A percentile compares a stretch with the other conserved stretches of the same genome.
phyloP scores from a whole-genome alignment of 1,284 basidiomycete species.

The Malassezia brasiliensis region DNA sequence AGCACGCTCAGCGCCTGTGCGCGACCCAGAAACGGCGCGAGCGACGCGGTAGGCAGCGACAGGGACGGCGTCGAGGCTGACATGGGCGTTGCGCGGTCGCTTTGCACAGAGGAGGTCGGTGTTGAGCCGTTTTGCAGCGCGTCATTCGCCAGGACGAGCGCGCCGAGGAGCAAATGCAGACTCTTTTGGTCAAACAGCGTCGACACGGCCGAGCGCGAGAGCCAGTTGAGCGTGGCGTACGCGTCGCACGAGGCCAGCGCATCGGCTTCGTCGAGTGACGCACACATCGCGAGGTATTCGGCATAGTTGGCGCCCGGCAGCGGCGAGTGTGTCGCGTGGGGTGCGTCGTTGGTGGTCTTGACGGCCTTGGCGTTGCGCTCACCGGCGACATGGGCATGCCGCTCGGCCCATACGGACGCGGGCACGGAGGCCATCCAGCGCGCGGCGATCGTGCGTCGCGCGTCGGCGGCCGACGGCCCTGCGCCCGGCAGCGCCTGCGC shows the following conservation, averaged over 20 bases:
- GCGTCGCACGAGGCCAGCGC: not conserved
- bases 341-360: not conserved
- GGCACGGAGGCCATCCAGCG: not conserved
- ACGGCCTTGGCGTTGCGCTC: not conserved
- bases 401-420: not conserved
- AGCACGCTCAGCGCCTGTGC: conserved; percentile 27
- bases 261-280: not conserved
- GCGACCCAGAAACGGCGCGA: not conserved
- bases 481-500: not conserved
- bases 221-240: conserved; percentile 1
- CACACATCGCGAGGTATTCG: not conserved
- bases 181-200: not conserved
- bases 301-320: not conserved
- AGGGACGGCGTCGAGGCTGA: not conserved
- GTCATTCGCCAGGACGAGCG: not conserved
- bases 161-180: conserved; percentile 4
- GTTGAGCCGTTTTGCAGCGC: not conserved
- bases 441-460: not conserved
- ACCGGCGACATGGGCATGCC: not conserved
- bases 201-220: not conserved
- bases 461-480: not conserved
- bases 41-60: not conserved
- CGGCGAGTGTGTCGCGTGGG: not conserved
- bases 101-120: not conserved
- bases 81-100: not conserved